A percentile compares a stretch with the other conserved stretches of the same genome.
Conservation (phyloP, 768 basidiomycete genomes). For the Lactifluus pinguis region DNA sequence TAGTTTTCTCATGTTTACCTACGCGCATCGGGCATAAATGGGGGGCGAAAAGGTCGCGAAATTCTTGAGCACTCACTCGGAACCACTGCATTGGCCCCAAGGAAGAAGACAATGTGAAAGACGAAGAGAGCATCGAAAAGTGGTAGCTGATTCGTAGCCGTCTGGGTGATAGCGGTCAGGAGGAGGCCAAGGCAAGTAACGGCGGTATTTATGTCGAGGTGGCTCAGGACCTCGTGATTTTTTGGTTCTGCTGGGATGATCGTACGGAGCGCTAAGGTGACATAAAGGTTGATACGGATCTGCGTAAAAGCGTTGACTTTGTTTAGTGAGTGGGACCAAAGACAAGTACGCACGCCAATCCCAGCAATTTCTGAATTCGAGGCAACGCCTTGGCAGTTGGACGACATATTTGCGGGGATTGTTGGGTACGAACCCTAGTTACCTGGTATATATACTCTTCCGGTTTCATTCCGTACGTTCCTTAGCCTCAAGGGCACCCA, state of each 20-base stretch:
- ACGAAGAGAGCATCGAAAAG: constrained; percentile 10
- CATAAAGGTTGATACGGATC: constrained; percentile 16
- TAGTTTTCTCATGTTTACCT: constrained; percentile 14
- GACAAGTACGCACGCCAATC: background rate
- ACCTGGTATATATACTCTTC: too few species aligned
- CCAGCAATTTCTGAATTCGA: background rate
- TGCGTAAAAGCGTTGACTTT: background rate
- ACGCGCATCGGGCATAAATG: background rate
- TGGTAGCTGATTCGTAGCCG: background rate
- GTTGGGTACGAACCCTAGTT: too few species aligned
- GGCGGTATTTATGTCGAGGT: background rate
- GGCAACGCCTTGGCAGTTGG: background rate
- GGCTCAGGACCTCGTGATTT: background rate
- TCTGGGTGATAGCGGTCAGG: constrained; percentile 9
- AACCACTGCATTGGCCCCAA: background rate
- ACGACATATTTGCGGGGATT: background rate
- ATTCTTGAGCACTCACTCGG: background rate
- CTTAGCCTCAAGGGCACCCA: too few species aligned
- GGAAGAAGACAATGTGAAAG: constrained; percentile 14
- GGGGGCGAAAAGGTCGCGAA: background rate
- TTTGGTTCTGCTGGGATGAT: background rate
- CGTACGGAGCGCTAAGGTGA: constrained; percentile 2
- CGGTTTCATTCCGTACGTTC: too few species aligned
- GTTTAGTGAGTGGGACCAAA: background rate
- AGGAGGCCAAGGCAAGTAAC: constrained; percentile 11